Base-by-base conservation (phyloP, 1,139 yeast genomes). In the Candida glucosophila region DNA sequence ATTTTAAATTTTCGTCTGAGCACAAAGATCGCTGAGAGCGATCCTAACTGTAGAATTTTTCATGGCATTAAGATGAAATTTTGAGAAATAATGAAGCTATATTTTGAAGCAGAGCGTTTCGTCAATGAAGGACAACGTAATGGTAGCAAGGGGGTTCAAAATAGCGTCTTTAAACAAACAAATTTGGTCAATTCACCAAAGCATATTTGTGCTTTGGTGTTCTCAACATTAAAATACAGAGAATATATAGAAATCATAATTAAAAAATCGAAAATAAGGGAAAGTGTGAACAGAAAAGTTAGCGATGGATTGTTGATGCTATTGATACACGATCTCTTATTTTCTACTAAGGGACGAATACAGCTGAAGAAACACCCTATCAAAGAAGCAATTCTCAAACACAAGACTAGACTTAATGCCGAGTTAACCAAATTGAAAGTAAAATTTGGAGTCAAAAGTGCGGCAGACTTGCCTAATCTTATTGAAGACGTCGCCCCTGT, bases 351-450 rank as follows among this genome's bases (percentile, higher is more conserved):
- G 16, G 94, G 94, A 6, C 58, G 96, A 34, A 81, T 90, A 31
- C 92, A 85, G 44, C 79, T 86, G 65, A 93, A 93, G 5, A 86
- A 86, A 41, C 88, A 81, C 34, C 83, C 90, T 0, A 65, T 85
- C 32, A 90, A 90, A 44, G 93, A 82, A 26, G 81, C 85, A 5
- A 65, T 90, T 10, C 57, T 90, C 29, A 66, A 73, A 32, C 79
- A 85, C 47, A 82, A 79, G 52, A 77, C 94, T 0, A 58, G 97
- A 38, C 56, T 90, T 24, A 75, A 73, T 36, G 90, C 93, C 1
- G 97, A 90, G 46, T 62, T 81, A 35, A 79, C 73, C 24, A 83
- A 81, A 46, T 58, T 85, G 43, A 83, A 85, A 43, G 52, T 88
- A 39, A 77, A 76, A 38, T 67, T 77, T 41, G 73, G 73, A 34